Percentiles rank a stretch among this genome's conserved stretches.
phyloP scores from a whole-genome alignment of 495 filamentous ascomycete species.

The Bathelium albidoporum region DNA sequence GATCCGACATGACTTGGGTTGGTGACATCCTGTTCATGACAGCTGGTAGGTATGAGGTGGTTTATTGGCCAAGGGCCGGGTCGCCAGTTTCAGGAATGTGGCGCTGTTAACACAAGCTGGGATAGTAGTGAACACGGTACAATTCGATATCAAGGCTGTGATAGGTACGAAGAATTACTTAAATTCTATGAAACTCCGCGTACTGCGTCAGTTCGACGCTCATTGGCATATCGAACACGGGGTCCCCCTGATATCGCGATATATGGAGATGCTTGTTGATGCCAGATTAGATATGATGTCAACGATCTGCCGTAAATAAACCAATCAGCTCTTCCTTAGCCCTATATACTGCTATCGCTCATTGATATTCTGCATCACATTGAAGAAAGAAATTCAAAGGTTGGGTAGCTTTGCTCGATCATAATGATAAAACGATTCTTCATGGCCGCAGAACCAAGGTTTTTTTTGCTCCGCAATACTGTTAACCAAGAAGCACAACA shows the following conservation, averaged over 20 bases:
- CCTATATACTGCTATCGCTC: too few species aligned
- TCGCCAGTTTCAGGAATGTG: background rate
- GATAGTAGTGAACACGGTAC: background rate
- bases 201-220: too few species aligned
- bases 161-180: too few species aligned
- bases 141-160: too few species aligned
- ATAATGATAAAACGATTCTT: too few species aligned
- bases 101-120: background rate
- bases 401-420: too few species aligned
- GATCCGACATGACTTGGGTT: background rate
- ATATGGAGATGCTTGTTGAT: background rate
- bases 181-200: too few species aligned
- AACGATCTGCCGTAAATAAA: background rate
- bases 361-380: background rate
- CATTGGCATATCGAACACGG: background rate
- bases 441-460: too few species aligned
- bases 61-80: background rate
- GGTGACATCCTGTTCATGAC: background rate
- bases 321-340: too few species aligned
- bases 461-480: too few species aligned
- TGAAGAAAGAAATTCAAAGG: background rate
- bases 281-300: background rate
- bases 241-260: background rate
- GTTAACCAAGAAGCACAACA: background rate
- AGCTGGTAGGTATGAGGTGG: conserved; percentile 2